Conservation (phyloP, 1,284 basidiomycete species). For the Fomitopsis pinicola region DNA sequence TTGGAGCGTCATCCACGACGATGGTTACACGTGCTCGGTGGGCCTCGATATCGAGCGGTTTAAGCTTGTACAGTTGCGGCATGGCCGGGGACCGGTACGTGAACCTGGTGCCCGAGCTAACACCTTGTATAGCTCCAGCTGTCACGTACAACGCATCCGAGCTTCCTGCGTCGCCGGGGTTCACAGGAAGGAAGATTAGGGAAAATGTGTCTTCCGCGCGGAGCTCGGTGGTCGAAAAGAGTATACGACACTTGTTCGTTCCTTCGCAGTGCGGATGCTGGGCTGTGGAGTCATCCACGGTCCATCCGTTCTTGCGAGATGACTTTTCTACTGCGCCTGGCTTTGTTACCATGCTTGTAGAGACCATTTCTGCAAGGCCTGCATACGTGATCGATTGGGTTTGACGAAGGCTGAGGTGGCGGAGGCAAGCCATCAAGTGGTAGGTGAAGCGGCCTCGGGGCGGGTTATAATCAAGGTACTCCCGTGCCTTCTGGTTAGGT, state of each 20-base stretch:
- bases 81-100: too few species aligned
- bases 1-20: neutral
- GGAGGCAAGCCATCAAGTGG: neutral
- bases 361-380: neutral
- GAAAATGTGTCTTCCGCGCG: neutral
- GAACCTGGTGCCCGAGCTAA: neutral
- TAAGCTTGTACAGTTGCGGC: neutral
- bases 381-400: neutral
- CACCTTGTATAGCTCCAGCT: neutral
- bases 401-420: neutral
- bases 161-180: too few species aligned
- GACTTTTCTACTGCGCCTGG: neutral
- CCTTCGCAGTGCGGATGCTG: neutral
- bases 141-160: neutral
- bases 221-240: neutral
- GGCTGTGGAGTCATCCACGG: neutral
- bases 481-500: conserved; percentile 2
- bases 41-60: neutral
- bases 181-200: neutral
- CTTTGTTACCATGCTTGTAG: neutral
- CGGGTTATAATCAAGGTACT: neutral
- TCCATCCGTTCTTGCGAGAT: neutral
- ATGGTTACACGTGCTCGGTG: neutral
- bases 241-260: neutral
- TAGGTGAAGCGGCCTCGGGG: neutral